Base-by-base conservation (phyloP, 495 filamentous ascomycete species). In the Aspergillus ellipticus region DNA sequence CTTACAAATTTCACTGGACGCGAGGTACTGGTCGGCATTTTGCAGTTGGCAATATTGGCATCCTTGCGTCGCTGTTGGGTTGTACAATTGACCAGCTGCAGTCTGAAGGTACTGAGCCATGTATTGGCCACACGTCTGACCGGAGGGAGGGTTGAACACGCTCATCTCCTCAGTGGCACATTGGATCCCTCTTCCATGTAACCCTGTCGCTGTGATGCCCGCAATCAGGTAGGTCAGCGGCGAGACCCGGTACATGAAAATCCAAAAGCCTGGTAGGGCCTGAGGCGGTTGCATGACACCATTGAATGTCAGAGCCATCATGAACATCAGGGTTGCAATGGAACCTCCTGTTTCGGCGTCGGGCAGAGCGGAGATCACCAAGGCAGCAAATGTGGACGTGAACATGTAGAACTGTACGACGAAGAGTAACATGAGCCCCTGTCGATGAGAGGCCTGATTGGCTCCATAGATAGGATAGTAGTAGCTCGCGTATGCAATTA, bases 381-480 rank as follows among this genome's bases (percentile, higher is more conserved):
- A 72, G 39, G 87, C 77, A 29, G 85, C 83, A 60, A 88, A 89
- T 13, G 85, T 90, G 4, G 80, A 86, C 0, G 84, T 82, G 72
- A 88, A 89, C 33, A 89, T 62, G 65, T 87, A 78, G 75, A 89
- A 88, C 61, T 79, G 74, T 15, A 86, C 74, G 16, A 86, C 65
- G 28, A 86, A 75, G 16, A 83, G 68, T 3, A 80, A 66, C 62
- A 82, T 76, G 13, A 82, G 66, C 0, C 74, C 79, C 53, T 79
- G 66, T 51, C 74, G 64, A 19, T 67, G 62, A 31, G 63, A 55
- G 5, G 71, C 53, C 53, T 76, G 75, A 19, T 72, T 64, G 20
- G 72, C 69, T 6, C 66, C 74, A 50, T 67, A 72, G 33, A 79
- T 68, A 3, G 80, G 76, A 61, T 80, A 87, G 70, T 85, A 89